These are phyloP conservation scores for Globisporangium irregulare DNA, from an alignment of 352 stramenopile species.

Conservation along the genomic window DNA sequence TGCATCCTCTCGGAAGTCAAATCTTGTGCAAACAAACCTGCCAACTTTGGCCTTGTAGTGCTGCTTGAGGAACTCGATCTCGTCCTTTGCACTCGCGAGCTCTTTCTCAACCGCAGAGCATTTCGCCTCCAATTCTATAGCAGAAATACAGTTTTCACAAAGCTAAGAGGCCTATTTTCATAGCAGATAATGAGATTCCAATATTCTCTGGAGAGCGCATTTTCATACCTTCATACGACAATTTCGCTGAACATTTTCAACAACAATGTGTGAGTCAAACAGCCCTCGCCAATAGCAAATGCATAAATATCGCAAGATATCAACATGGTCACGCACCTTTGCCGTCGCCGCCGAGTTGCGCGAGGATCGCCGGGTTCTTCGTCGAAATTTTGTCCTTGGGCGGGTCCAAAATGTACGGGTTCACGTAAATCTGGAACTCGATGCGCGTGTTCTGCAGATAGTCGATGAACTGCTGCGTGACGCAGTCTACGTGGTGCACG, in stretches of 20 bases:
- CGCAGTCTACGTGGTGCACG: slow-evolving; percentile 83
- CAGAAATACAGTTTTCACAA: neutral
- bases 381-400: slow-evolving; percentile 84
- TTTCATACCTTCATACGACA: slow-evolving; percentile 31
- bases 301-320: neutral
- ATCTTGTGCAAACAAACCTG: slow-evolving; percentile 30
- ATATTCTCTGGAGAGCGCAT: neutral
- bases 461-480: slow-evolving; percentile 87
- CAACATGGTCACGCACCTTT: slow-evolving; percentile 23
- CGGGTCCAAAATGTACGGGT: slow-evolving; percentile 84
- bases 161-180: neutral
- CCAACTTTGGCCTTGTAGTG: slow-evolving; percentile 48
- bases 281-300: neutral
- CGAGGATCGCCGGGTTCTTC: slow-evolving; percentile 64
- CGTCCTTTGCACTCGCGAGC: slow-evolving; percentile 35
- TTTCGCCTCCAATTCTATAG: slow-evolving; percentile 53
- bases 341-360: slow-evolving; percentile 46
- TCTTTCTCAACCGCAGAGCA: slow-evolving; percentile 41
- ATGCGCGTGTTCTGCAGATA: slow-evolving; percentile 79
- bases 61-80: slow-evolving; percentile 48
- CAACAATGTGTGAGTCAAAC: neutral
- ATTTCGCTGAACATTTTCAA: slow-evolving; percentile 27
- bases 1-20: too few species aligned
- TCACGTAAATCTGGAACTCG: slow-evolving; percentile 89
- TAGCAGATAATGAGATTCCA: neutral